Evolutionary conservation across 192 early-diverging fungal species (phyloP), one percentile per base, ranked within the genome.

Genomic region (Coemansia sp.): DNA sequence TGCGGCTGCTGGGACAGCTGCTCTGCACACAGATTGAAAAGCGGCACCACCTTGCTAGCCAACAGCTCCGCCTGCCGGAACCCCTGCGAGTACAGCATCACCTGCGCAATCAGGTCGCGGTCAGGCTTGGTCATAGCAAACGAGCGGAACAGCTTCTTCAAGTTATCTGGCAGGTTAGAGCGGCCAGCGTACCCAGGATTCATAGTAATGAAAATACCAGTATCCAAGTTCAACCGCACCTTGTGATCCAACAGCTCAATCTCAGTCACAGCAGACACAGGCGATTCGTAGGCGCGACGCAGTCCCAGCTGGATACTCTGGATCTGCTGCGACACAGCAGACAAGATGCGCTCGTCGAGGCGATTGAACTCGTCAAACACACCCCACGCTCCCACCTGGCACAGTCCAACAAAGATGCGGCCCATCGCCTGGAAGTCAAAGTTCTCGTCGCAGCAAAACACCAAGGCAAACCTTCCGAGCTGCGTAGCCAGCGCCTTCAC

Each of bases 361-460:
- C 98, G 92, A 79, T 99, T 99, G 83, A 99, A 99, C 84, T 99
- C 97, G 81, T 99, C 97, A 75, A 98, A 99, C 83, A 95, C 96
- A 62, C 98, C 97, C 96, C 96, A 99, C 0, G 96, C 98, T 41
- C 98, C 98, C 13, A 99, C 98, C 75, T 95, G 94, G 76, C 91
- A 97, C 65, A 99, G 86, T 61, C 98, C 98, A 66, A 99, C 90
- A 76, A 99, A 99, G 64, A 99, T 99, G 71, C 98, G 93, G 43
- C 98, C 98, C 95, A 99, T 98, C 28, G 98, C 96, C 73, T 98
- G 95, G 86, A 99, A 99, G 81, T 99, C 98, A 85, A 99, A 99
- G 69, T 92, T 97, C 84, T 99, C 98, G 71, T 99, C 98, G 83
- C 98, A 99, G 84, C 98, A 99, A 73, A 99, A 99, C 34, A 99